Conservation (phyloP, 1,139 yeast species). For the Lodderomyces beijingensis region DNA sequence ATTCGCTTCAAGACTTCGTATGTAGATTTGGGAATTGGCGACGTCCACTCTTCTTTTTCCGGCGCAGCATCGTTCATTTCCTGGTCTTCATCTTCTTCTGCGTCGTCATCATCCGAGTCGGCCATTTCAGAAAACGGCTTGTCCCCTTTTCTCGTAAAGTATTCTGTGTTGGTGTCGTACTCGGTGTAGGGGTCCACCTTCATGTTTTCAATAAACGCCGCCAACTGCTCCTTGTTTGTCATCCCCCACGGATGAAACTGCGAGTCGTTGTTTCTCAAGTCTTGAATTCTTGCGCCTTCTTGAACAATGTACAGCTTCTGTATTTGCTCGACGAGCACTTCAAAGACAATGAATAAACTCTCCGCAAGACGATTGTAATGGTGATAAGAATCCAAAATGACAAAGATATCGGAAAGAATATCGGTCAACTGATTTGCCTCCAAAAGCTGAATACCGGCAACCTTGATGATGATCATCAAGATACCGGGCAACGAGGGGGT, state of each 20-base stretch:
- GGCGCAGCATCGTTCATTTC: too few relatives aligned
- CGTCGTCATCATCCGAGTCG: conserved; percentile 38
- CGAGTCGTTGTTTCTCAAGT: conserved; percentile 13
- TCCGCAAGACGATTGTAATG: conserved; percentile 71
- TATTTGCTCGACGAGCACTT: conserved; percentile 57
- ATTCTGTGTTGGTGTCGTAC: conserved; percentile 30
- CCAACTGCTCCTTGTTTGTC: conserved; percentile 31
- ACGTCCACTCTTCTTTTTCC: conserved; percentile 46
- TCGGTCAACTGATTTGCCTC: conserved; percentile 59
- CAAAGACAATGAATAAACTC: conserved; percentile 71
- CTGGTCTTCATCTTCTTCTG: conserved; percentile 29
- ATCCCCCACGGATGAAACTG: conserved; percentile 56
- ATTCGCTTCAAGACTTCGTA: conserved; percentile 60
- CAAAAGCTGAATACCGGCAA: conserved; percentile 66
- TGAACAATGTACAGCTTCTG: conserved; percentile 29
- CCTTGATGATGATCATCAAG: conserved; percentile 57
- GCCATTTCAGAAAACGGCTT: conserved; percentile 36
- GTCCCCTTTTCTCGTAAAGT: conserved; percentile 30
- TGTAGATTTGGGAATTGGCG: conserved; percentile 56
- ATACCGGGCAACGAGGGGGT: conserved; percentile 74
- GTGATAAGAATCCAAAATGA: conserved; percentile 76
- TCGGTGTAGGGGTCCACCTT: conserved; percentile 24
- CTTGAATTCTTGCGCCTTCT: conserved; percentile 4
- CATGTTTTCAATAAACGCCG: conserved; percentile 33
- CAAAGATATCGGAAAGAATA: conserved; percentile 67